phyloP scores from a whole-genome alignment of 2,329 filamentous ascomycete genomes.

The Capronia americana region DNA sequence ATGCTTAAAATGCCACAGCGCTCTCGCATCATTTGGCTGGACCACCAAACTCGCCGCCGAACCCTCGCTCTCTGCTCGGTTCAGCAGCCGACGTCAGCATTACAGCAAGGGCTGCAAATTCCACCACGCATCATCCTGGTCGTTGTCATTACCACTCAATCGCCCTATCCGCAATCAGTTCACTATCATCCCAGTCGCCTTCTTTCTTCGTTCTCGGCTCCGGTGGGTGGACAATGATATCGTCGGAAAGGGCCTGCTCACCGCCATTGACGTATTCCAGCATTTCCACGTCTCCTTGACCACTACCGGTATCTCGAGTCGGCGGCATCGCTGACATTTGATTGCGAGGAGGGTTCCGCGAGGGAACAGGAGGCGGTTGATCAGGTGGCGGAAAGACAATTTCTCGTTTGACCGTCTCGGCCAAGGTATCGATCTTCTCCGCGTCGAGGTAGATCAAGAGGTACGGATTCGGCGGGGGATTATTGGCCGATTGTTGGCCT shows the following conservation, averaged over 20 bases:
- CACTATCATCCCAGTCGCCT: slow-evolving; percentile 31
- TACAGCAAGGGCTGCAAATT: slow-evolving; percentile 29
- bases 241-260: slow-evolving; percentile 30
- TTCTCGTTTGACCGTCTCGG: slow-evolving; percentile 63
- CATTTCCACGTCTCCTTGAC: slow-evolving; percentile 32
- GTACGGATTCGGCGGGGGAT: slow-evolving; percentile 63
- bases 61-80: not conserved
- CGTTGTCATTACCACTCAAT: slow-evolving; percentile 34
- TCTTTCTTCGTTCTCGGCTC: slow-evolving; percentile 16
- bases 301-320: not conserved
- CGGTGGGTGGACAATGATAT: slow-evolving; percentile 15
- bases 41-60: not conserved
- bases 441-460: slow-evolving; percentile 78
- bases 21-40: not conserved
- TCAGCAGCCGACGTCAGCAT: not conserved
- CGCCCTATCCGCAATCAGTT: slow-evolving; percentile 33
- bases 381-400: slow-evolving; percentile 34
- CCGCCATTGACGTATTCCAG: slow-evolving; percentile 35
- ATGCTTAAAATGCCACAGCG: not conserved
- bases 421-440: slow-evolving; percentile 64
- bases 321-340: slow-evolving; percentile 34
- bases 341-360: slow-evolving; percentile 23
- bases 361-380: slow-evolving; percentile 18
- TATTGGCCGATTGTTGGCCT: slow-evolving; percentile 10
- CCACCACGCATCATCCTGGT: slow-evolving; percentile 29